Evolutionary conservation across 768 basidiomycete species (phyloP).

Genomic region (Lactarius tabidus): DNA sequence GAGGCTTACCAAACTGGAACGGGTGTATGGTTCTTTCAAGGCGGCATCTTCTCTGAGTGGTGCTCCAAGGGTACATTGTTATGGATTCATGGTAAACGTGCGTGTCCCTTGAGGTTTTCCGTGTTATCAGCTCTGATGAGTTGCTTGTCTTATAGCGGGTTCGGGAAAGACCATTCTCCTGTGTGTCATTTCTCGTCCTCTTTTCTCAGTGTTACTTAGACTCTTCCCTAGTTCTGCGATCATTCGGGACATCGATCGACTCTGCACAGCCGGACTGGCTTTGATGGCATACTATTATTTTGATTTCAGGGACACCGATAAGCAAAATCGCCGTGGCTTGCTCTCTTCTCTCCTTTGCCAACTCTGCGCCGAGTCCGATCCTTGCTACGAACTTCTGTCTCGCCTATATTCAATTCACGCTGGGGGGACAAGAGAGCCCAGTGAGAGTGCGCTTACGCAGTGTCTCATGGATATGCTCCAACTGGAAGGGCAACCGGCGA

Average conservation of each 20-base stretch:
- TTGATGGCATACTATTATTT: neutral
- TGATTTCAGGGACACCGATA: neutral
- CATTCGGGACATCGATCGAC: neutral
- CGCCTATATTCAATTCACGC: neutral
- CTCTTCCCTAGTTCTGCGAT: neutral
- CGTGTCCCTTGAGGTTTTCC: neutral
- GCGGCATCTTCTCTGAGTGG: neutral
- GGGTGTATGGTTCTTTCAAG: neutral
- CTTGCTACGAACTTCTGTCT: neutral
- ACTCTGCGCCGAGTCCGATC: neutral
- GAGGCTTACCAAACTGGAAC: neutral
- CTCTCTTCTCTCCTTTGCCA: neutral
- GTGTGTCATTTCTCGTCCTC: neutral
- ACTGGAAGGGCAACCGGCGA: neutral
- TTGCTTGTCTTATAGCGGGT: neutral
- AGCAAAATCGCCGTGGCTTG: neutral
- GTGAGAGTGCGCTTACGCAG: neutral
- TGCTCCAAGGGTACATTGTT: neutral
- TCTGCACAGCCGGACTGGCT: neutral
- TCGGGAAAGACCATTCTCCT: neutral
- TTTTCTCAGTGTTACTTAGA: neutral
- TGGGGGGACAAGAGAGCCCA: neutral
- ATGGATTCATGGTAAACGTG: conserved; percentile 1
- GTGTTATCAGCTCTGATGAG: neutral
- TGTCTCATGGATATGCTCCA: neutral